Base-by-base conservation (phyloP, 192 early-diverging fungal species). In the Fimicolochytrium jonesii region DNA sequence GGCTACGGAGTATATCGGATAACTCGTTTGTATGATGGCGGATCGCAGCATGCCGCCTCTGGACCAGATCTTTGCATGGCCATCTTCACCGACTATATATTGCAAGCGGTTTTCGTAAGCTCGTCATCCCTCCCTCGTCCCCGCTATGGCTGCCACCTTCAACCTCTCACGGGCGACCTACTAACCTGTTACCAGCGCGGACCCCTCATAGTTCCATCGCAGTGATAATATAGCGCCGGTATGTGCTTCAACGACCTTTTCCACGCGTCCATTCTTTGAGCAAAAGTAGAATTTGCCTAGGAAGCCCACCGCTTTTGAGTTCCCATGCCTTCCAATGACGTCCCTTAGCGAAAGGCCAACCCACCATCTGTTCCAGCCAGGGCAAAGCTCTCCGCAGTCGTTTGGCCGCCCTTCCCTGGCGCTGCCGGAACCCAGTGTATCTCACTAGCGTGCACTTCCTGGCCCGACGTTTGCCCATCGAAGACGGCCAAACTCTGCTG, bases 11-110 rank as follows among this genome's bases (percentile, higher is more conserved):
- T 82, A 84, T 20, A 80, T 71, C 7, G 82, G 82, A 50, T 73
- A 81, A 15, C 75, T 76, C 66, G 45, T 53, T 32, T 74, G 68
- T 2, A 76, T 69, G 11, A 84, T 51, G 5, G 54, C 61, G 6
- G 82, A 82, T 35, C 82, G 71, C 18, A 84, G 70, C 82, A 84
- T 84, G n/a, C 82, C 82, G 44, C 73, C 78, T 34, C 76, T 30
- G 9, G 80, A 83, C 80, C 80, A 84, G 4, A 84, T 80, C 56
- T 84, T 84, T 20, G 72, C 58, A 6, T 73, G 56, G 5, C 82
- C 82, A 52, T 84, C 82, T 60, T 84, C 82, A 7, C 82, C 82
- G 1, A 68, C 80, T 80, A 55, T 36, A 20, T n/a, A n/a, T n/a
- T n/a, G n/a, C n/a, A n/a, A n/a, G n/a, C n/a, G n/a, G n/a, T n/a